Base-by-base conservation (phyloP, 306 rosid species). In the Glycyrrhiza uralensis region DNA sequence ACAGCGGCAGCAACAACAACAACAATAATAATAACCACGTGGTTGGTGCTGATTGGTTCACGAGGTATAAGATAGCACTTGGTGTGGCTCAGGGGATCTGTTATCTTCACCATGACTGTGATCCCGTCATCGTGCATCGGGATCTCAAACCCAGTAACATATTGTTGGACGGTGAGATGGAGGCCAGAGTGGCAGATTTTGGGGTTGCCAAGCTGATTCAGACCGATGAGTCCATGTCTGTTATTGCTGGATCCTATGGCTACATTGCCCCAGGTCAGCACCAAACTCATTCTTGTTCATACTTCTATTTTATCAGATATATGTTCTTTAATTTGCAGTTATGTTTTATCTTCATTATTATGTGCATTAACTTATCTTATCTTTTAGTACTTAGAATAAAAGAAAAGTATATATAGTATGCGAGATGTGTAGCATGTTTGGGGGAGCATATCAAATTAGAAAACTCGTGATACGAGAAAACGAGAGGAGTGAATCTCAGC, bases 61-160 rank as follows among this genome's bases (percentile, higher is more conserved):
- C 97, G 0, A 74, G 99, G 82, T 89, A 94, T 44, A 91, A 89
- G 70, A 94, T 94, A 1, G 97, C 91, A 0, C 13, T 94, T 0
- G 99, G 99, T 1, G 99, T 94, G 69, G 99, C 99, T 2, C 99
- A 94, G 36, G 99, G 99, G 14, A 89, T 94, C 1, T 91, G 97
- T 41, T 94, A 94, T 66, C 96, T 94, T 22, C 99, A 94, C 85
- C 99, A 94, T 39, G 99, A 94, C 64, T 94, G 99, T 35, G 91
- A 94, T 20, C 99, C 99, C 0, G 96, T 89, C 22, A 86, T 94
- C 4, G 95, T 91, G 0, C 99, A 94, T 63, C 92, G 99, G 0
- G 99, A 94, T 80, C 86, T 94, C 2, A 94, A 94, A 76, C 97
- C 99, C 0, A 89, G 97, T 55, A 94, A 94, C 20, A 94, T 94